Base-by-base conservation (phyloP, 805 yeast species). In the Candida broadrunensis region DNA sequence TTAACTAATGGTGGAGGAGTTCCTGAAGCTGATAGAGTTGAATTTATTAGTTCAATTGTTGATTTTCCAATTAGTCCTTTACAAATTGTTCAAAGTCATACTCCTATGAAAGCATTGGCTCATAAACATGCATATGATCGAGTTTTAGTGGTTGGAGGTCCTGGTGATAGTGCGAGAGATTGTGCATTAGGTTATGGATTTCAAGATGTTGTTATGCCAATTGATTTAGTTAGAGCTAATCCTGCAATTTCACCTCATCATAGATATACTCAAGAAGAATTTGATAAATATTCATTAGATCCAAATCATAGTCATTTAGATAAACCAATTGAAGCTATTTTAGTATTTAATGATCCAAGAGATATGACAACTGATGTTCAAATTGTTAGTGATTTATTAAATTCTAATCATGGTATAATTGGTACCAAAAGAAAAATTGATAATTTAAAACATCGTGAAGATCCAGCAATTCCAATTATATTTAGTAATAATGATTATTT, bases 1-100 rank as follows among this genome's bases (percentile, higher is more conserved):
- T 70, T 90, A 56, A 89, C 97, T 6, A 89, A 90, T 58, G 97
- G 97, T 15, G 97, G 97, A 5, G 97, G 97, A 2, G 73, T 73
- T 24, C 62, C 76, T 11, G 97, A 89, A 54, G 45, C 53, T 4
- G 73, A 70, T n/a, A 67, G 96, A 33, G 79, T 81, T 2, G 36
- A 45, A 3, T 41, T 38, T 21, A 36, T 54, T 2, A 35, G 46
- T 5, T 20, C 43, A 4, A 41, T 52, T 26, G 74, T 72, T 25
- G 72, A 65, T 6, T 55, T 62, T 1, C 65, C 69, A 1, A 60
- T 84, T n/a, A 63, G 75, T 21, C 73, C 80, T 2, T 60, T 70
- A 33, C 96, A 89, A 53, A 68, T 90, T 33, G 80, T 90, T 14
- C 95, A 86, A 60, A 80, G 91, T 30, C 97, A 90, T 39, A 88